These are phyloP conservation scores for Penicillium sp. DNA, from an alignment of 2,329 filamentous ascomycete genomes.

Conservation along the genomic window DNA sequence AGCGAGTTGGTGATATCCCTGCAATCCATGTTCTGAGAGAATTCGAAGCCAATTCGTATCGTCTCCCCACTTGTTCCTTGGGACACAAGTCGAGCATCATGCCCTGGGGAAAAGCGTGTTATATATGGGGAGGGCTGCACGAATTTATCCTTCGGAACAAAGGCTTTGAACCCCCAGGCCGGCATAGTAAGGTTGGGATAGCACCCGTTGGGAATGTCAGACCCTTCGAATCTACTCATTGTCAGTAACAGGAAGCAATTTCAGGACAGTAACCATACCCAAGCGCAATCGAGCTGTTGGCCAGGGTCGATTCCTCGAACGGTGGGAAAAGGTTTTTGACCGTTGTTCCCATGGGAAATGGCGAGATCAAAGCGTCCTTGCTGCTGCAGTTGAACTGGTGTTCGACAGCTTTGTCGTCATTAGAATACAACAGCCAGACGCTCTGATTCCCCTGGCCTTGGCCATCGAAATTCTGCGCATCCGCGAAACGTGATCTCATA, in stretches of 20 bases:
- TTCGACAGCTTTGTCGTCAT: conserved; percentile 45
- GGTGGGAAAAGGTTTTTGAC: conserved; percentile 64
- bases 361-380: conserved; percentile 54
- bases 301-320: conserved; percentile 51
- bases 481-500: conserved; percentile 48
- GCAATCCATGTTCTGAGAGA: conserved; percentile 61
- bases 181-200: conserved; percentile 45
- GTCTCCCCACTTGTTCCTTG: background rate
- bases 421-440: conserved; percentile 47
- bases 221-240: conserved; percentile 56
- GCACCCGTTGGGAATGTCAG: conserved; percentile 53
- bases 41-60: conserved; percentile 43
- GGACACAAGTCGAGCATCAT: conserved; percentile 36
- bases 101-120: conserved; percentile 40
- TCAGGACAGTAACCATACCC: conserved; percentile 46
- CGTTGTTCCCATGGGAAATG: conserved; percentile 51
- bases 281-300: conserved; percentile 43
- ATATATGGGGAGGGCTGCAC: conserved; percentile 50
- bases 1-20: conserved; percentile 51
- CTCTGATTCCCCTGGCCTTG: conserved; percentile 53
- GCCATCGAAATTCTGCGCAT: conserved; percentile 48
- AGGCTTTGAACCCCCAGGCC: conserved; percentile 56
- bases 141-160: conserved; percentile 59
- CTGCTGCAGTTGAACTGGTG: conserved; percentile 58
- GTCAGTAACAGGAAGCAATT: conserved; percentile 54